phyloP scores from a whole-genome alignment of 768 basidiomycete species.

The Panaeolus cyanescens region DNA sequence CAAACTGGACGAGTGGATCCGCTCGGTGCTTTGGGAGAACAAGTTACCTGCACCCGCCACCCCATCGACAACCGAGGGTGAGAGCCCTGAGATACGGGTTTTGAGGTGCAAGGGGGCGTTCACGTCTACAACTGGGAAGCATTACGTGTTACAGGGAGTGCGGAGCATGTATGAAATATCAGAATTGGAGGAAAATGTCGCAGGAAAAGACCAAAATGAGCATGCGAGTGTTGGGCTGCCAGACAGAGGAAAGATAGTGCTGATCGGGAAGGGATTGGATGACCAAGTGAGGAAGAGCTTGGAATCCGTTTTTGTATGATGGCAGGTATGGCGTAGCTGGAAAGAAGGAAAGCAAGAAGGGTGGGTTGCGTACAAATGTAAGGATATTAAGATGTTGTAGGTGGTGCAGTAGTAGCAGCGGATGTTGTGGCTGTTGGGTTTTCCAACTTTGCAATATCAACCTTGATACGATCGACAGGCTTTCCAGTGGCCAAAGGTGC shows the following conservation, averaged over 20 bases:
- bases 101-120: constrained; percentile 91
- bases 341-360: neutral
- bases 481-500: constrained; percentile 22
- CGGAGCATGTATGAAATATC: constrained; percentile 84
- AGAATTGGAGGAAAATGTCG: constrained; percentile 38
- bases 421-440: constrained; percentile 7
- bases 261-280: constrained; percentile 83
- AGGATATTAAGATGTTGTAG: constrained; percentile 3
- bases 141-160: constrained; percentile 88
- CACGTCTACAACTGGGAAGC: constrained; percentile 48
- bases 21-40: constrained; percentile 81
- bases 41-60: constrained; percentile 20
- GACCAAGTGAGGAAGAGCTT: constrained; percentile 58
- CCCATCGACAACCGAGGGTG: neutral
- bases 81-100: constrained; percentile 28
- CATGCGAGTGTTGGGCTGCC: constrained; percentile 45
- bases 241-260: constrained; percentile 76
- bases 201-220: constrained; percentile 1
- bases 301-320: constrained; percentile 30
- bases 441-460: constrained; percentile 34
- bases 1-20: constrained; percentile 78
- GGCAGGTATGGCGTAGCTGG: constrained; percentile 1
- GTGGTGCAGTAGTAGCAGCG: constrained; percentile 1
- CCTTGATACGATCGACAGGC: constrained; percentile 34
- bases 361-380: constrained; percentile 3